These are phyloP conservation scores for Sophora flavescens DNA, from an alignment of 306 rosid genomes.

Conservation along the genomic window DNA sequence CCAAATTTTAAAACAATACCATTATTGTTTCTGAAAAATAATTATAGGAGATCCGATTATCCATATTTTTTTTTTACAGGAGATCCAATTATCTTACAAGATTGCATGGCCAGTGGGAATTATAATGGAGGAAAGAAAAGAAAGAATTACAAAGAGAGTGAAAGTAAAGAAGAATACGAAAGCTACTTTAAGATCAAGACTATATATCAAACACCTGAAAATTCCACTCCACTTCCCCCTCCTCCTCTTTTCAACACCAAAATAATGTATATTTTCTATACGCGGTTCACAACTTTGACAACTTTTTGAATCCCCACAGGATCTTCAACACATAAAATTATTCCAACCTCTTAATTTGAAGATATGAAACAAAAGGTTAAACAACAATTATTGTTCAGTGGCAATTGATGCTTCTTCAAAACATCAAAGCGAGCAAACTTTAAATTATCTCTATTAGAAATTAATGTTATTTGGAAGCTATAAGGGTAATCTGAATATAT, in stretches of 20 bases:
- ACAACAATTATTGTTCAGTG: conserved; percentile 38
- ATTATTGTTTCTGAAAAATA: conserved; percentile 12
- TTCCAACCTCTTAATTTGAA: conserved; percentile 44
- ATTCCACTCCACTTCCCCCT: conserved; percentile 29
- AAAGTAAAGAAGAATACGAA: conserved; percentile 19
- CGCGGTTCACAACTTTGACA: conserved; percentile 49
- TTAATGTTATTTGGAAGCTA: conserved; percentile 21
- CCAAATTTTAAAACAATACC: conserved; percentile 16
- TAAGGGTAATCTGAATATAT: conserved; percentile 15
- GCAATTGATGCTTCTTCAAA: conserved; percentile 49
- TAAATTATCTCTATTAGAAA: conserved; percentile 22
- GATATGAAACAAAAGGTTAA: conserved; percentile 14
- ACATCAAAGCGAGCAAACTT: conserved; percentile 44
- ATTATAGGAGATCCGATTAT: too few species aligned
- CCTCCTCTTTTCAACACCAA: conserved; percentile 37
- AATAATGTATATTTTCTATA: conserved; percentile 19
- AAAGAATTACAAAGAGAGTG: background rate
- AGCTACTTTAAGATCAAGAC: background rate
- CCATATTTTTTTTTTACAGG: background rate
- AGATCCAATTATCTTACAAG: conserved; percentile 38
- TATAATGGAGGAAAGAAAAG: background rate
- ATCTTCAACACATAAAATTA: conserved; percentile 48
- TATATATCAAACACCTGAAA: conserved; percentile 25
- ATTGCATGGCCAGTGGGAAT: conserved; percentile 9
- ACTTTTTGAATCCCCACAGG: conserved; percentile 57